Evolutionary conservation across 169 alveolate genomes (phyloP).

Genomic region (Eimeria zaria): DNA sequence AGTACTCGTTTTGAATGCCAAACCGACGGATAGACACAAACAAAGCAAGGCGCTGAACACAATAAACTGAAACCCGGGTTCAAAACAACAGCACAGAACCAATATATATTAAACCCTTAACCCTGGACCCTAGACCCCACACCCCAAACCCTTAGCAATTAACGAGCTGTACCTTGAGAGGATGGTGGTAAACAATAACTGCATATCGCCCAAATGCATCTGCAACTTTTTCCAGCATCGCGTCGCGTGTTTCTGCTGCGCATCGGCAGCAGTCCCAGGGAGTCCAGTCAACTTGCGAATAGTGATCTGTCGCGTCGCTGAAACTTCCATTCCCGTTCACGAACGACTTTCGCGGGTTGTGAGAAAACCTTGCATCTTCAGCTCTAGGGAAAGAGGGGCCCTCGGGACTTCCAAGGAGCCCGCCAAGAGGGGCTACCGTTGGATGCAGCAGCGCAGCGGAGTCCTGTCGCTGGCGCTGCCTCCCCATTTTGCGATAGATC

Average conservation of each 20-base stretch:
- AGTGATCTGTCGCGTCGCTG: constrained; percentile 10
- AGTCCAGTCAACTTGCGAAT: constrained; percentile 46
- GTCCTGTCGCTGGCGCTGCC: background rate
- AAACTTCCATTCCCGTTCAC: background rate
- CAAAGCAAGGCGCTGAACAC: constrained; percentile 47
- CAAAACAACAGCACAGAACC: background rate
- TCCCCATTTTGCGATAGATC: constrained; percentile 6
- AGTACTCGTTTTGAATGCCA: constrained; percentile 32
- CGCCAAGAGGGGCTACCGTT: constrained; percentile 14
- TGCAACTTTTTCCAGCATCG: constrained; percentile 48
- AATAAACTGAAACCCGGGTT: constrained; percentile 67
- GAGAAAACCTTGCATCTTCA: background rate
- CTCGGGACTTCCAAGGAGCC: background rate
- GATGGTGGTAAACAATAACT: constrained; percentile 71
- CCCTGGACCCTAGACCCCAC: background rate
- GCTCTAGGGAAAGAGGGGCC: background rate
- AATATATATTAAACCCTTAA: background rate
- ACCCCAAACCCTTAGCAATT: background rate
- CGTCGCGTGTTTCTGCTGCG: constrained; percentile 69
- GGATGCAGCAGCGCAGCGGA: constrained; percentile 26
- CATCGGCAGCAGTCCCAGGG: constrained; percentile 79
- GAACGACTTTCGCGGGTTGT: background rate
- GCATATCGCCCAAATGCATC: constrained; percentile 69
- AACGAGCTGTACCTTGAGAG: constrained; percentile 30
- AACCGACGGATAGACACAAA: constrained; percentile 69